Percentiles rank a stretch among this genome's conserved stretches.
Conservation (phyloP, 2,329 filamentous ascomycete species). For the Metarhizium brunneum region DNA sequence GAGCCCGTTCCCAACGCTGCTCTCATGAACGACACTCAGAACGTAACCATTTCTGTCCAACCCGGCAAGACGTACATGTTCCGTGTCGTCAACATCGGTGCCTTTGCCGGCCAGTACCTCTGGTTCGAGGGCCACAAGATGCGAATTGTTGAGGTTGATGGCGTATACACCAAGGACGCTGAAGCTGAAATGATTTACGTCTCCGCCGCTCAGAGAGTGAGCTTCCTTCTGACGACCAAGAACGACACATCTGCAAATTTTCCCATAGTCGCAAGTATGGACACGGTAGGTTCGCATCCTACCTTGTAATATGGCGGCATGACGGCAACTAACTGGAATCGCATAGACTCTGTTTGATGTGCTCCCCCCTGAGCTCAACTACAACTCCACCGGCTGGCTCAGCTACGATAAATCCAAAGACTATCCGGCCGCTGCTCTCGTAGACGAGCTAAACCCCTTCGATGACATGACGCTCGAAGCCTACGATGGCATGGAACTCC, state of each 20-base stretch:
- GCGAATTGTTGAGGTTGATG: constrained; percentile 64
- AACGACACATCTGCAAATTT: constrained; percentile 55
- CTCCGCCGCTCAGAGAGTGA: constrained; percentile 56
- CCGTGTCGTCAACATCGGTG: constrained; percentile 63
- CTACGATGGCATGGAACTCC: constrained; percentile 51
- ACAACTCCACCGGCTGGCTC: constrained; percentile 58
- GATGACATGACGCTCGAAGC: constrained; percentile 69
- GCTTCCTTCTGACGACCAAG: constrained; percentile 53
- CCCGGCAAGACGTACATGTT: constrained; percentile 65
- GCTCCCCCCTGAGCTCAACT: constrained; percentile 58
- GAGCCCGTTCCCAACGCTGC: constrained; percentile 60
- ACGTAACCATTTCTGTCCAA: constrained; percentile 48
- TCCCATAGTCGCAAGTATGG: constrained; percentile 61
- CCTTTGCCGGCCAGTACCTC: constrained; percentile 58
- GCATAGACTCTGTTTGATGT: constrained; percentile 54
- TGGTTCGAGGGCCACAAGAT: constrained; percentile 61
- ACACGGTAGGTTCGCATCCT: constrained; percentile 36
- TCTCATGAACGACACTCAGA: constrained; percentile 62
- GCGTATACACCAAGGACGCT: constrained; percentile 54
- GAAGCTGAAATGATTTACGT: constrained; percentile 58
- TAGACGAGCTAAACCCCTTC: constrained; percentile 56
- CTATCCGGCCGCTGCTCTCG: constrained; percentile 38
- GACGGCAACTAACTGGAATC: neutral
- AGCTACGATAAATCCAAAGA: constrained; percentile 41
- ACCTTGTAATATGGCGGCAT: neutral